These are phyloP conservation scores for Alternaria infectoria DNA, from an alignment of 2,329 filamentous ascomycete genomes.

Conservation along the genomic window DNA sequence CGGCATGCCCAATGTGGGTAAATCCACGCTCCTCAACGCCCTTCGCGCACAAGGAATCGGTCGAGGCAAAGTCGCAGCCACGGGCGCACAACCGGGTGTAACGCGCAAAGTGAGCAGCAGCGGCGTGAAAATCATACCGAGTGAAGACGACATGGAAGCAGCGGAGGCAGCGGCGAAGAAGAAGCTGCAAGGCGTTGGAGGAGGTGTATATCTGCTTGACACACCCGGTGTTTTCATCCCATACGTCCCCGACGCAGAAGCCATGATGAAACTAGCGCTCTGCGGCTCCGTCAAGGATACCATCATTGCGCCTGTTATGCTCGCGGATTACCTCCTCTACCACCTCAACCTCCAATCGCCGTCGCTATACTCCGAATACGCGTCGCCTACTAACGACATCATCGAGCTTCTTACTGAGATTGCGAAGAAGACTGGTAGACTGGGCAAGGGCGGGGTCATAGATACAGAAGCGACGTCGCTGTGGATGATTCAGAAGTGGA, in stretches of 20 bases:
- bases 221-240: conserved; percentile 96
- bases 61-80: conserved; percentile 75
- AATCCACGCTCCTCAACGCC: conserved; percentile 90
- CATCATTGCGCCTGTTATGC: conserved; percentile 74
- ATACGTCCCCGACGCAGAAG: conserved; percentile 81
- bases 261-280: conserved; percentile 94
- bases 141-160: conserved; percentile 55
- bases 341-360: conserved; percentile 75
- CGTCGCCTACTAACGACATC: conserved; percentile 86
- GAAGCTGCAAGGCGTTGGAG: conserved; percentile 46
- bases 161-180: conserved; percentile 21
- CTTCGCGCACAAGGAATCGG: conserved; percentile 73
- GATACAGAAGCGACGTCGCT: conserved; percentile 76
- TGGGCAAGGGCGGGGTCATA: conserved; percentile 74
- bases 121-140: conserved; percentile 75
- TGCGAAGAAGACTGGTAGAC: conserved; percentile 74
- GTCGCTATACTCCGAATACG: conserved; percentile 68
- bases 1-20: conserved; percentile 97
- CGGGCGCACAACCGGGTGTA: conserved; percentile 86
- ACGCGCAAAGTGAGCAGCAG: conserved; percentile 79
- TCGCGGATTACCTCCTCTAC: conserved; percentile 91
- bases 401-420: conserved; percentile 72
- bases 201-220: conserved; percentile 82
- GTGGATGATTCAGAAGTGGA: conserved; percentile 83
- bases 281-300: conserved; percentile 91